Evolutionary conservation across 2,329 filamentous ascomycete genomes (phyloP).

Genomic region (Paramyrothecium roridum): DNA sequence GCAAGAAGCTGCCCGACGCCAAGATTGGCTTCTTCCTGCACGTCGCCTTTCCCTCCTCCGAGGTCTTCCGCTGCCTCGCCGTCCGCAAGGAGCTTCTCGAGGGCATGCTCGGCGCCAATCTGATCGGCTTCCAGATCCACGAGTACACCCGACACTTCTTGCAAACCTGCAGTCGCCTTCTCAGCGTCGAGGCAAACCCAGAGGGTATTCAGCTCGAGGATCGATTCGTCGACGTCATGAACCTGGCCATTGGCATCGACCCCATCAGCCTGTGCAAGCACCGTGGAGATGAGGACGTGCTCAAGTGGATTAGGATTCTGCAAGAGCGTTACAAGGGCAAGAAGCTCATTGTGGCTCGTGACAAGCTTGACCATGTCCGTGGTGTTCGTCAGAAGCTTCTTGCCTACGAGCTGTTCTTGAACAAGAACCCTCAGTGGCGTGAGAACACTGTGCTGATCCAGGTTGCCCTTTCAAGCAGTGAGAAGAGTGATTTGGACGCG

Average conservation of each 20-base stretch:
- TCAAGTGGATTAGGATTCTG: constrained; percentile 76
- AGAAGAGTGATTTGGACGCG: constrained; percentile 82
- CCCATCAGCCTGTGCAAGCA: constrained; percentile 70
- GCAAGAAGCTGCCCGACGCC: constrained; percentile 85
- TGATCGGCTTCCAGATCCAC: constrained; percentile 89
- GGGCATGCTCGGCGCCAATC: constrained; percentile 88
- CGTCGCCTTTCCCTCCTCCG: constrained; percentile 91
- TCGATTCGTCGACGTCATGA: constrained; percentile 85
- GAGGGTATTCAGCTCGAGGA: constrained; percentile 90
- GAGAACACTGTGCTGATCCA: constrained; percentile 89
- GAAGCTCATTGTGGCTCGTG: constrained; percentile 85
- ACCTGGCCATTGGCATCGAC: constrained; percentile 87
- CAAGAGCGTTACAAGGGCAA: constrained; percentile 83
- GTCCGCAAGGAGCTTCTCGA: constrained; percentile 83
- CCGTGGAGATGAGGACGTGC: constrained; percentile 69
- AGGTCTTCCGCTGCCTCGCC: constrained; percentile 90
- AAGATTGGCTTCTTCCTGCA: constrained; percentile 97
- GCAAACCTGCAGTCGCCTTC: constrained; percentile 88
- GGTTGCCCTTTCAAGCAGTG: constrained; percentile 85
- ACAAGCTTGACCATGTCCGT: constrained; percentile 90
- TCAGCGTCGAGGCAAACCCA: constrained; percentile 84
- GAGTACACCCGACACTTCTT: constrained; percentile 94
- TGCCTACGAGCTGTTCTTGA: constrained; percentile 89
- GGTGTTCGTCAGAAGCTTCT: constrained; percentile 92
- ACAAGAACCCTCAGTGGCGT: constrained; percentile 86